These are phyloP conservation scores for Pholiota molesta DNA, from an alignment of 768 basidiomycete genomes.

Conservation along the genomic window DNA sequence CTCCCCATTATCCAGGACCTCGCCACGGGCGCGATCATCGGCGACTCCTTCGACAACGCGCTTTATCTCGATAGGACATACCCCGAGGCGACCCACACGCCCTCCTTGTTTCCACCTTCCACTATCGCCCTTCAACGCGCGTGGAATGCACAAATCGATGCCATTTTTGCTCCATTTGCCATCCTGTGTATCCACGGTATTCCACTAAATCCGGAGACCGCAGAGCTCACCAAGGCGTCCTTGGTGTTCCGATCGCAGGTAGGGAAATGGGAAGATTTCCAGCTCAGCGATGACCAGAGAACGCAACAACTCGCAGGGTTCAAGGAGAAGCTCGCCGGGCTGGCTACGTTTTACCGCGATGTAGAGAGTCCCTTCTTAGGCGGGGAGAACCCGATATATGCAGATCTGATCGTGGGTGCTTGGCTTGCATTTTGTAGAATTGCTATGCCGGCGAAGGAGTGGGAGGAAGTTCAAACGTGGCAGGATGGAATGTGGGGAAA, in stretches of 20 bases:
- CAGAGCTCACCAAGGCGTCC: not conserved
- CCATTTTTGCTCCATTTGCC: not conserved
- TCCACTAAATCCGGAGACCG: not conserved
- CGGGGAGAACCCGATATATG: not conserved
- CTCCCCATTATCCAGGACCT: conserved; percentile 49
- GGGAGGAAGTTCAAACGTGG: not conserved
- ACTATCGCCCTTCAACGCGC: conserved; percentile 34
- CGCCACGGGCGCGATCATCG: conserved; percentile 31
- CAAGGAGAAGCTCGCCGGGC: too few species aligned
- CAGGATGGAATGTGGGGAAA: not conserved
- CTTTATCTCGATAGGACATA: conserved; percentile 47
- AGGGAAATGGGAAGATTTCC: not conserved
- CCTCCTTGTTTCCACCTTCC: conserved; percentile 33
- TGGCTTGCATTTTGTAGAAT: not conserved
- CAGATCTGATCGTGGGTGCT: not conserved
- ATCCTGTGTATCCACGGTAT: not conserved
- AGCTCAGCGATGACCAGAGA: not conserved
- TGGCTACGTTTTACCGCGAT: not conserved
- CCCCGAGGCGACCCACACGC: conserved; percentile 29
- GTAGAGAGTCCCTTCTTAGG: not conserved
- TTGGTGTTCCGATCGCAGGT: not conserved
- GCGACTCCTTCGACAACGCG: conserved; percentile 44
- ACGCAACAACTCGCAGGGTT: not conserved
- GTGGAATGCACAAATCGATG: conserved; percentile 18
- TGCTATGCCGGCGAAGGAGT: not conserved